Evolutionary conservation across 192 early-diverging fungal species (phyloP).

Genomic region (Geranomyces variabilis): DNA sequence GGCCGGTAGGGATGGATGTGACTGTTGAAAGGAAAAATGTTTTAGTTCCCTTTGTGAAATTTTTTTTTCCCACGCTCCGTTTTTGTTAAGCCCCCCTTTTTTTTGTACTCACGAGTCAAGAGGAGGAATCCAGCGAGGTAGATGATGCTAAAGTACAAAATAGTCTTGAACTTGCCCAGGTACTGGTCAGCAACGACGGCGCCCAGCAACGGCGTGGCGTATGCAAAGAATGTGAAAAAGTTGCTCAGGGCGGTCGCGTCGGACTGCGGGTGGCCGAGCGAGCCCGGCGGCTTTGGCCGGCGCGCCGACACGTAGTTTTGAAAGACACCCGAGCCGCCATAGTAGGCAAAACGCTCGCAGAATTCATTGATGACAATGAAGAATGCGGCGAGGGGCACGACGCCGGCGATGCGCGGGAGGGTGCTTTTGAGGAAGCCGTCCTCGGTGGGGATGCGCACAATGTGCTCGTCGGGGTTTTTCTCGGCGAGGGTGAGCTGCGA

Average conservation of each 20-base stretch:
- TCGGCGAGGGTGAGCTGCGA: background rate
- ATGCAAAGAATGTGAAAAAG: conserved; percentile 45
- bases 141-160: conserved; percentile 36
- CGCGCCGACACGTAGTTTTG: conserved; percentile 16
- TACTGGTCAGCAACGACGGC: conserved; percentile 59
- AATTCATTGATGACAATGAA: conserved; percentile 43
- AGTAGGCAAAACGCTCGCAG: conserved; percentile 55
- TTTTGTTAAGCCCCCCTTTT: too few relatives aligned
- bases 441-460: conserved; percentile 9
- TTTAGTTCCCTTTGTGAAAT: too few relatives aligned
- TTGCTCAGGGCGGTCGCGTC: conserved; percentile 23
- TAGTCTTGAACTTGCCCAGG: conserved; percentile 60
- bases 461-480: conserved; percentile 1
- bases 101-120: conserved; percentile 10
- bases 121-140: conserved; percentile 53
- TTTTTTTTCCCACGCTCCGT: too few relatives aligned
- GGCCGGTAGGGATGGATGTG: conserved; percentile 3
- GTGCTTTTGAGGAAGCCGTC: conserved; percentile 11
- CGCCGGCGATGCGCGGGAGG: conserved; percentile 21
- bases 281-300: background rate
- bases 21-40: too few relatives aligned
- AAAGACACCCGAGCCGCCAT: conserved; percentile 40
- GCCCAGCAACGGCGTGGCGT: conserved; percentile 59
- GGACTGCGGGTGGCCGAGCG: conserved; percentile 8
- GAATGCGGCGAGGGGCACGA: conserved; percentile 18